Evolutionary conservation across 2,329 filamentous ascomycete genomes (phyloP), one percentile per base, ranked within the genome.

Genomic region (Penicillium concentricum): DNA sequence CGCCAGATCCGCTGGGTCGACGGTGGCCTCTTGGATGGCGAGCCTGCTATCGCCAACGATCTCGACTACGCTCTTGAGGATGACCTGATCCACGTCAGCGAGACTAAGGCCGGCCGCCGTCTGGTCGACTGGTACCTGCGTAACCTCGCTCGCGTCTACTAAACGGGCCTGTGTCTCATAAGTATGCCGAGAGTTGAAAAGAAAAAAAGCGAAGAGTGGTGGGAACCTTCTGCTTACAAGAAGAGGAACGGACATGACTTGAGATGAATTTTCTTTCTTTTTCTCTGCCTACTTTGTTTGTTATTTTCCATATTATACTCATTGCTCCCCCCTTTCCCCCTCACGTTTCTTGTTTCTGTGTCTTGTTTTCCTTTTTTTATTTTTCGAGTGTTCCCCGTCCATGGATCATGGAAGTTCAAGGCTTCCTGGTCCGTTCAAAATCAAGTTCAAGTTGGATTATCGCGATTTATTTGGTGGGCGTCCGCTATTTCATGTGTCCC

Each of bases 71-170:
- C 94, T 63, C 85, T 99, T 79, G 90, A 97, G 80, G 91, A 92
- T 66, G 93, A 99, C 74, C 81, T 99, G 70, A 99, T 99, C 76
- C 94, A 99, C 79, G 94, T 99, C 68, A 97, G 93, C 57, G 94
- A 99, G 80, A 93, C 93, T 67, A 99, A 99, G 87, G 92, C 97
- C 59, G 94, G 94, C 73, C 86, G 94, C 70, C 95, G 94, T 81
- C 82, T 99, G 71, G 93, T 99, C 64, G 94, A 99, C 79, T 99
- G 94, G 94, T 99, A 99, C 78, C 85, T 99, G 74, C 88, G 94
- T 74, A 99, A 99, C 82, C 82, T 99, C 72, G 90, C 92, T 59
- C 88, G 94, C 75, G 95, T 92, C 57, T 99, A 99, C 82, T 96
- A 89, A 64, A 61, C 22, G 35, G 2, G 48, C 42, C 37, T 18